phyloP scores from a whole-genome alignment of 441 rosid genomes.

The Codiaeum variegatum region DNA sequence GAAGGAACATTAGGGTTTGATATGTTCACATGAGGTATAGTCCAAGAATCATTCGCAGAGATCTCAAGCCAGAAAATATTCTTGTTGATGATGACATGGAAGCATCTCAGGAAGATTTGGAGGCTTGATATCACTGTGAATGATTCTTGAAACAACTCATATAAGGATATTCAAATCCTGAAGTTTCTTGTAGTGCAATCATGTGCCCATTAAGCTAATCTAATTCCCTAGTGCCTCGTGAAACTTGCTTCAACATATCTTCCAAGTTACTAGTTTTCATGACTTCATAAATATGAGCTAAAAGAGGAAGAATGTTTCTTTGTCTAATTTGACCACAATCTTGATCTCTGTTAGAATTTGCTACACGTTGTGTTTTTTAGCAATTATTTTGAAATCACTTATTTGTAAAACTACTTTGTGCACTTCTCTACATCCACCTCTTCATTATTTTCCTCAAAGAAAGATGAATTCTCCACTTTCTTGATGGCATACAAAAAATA shows the following conservation, averaged over 20 bases:
- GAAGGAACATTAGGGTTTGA: too few relatives aligned
- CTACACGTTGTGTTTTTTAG: slow-evolving; percentile 79
- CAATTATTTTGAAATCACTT: slow-evolving; percentile 60
- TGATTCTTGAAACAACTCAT: slow-evolving; percentile 53
- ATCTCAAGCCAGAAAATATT: too few relatives aligned
- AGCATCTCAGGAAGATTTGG: slow-evolving; percentile 84
- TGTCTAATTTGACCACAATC: slow-evolving; percentile 85
- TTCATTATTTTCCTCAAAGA: slow-evolving; percentile 69
- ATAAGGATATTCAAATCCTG: slow-evolving; percentile 88
- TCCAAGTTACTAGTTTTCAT: slow-evolving; percentile 91
- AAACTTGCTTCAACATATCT: slow-evolving; percentile 41
- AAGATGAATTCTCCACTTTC: slow-evolving; percentile 66
- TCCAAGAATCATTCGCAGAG: too few relatives aligned
- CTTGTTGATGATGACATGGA: too few relatives aligned
- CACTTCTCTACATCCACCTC: slow-evolving; percentile 88
- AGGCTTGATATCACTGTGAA: slow-evolving; percentile 88
- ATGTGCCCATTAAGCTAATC: slow-evolving; percentile 66
- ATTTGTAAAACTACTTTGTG: slow-evolving; percentile 65
- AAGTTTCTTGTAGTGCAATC: slow-evolving; percentile 66
- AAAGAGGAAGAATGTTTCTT: slow-evolving; percentile 66
- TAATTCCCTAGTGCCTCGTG: slow-evolving; percentile 45
- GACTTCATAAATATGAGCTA: slow-evolving; percentile 82
- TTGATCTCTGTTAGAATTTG: slow-evolving; percentile 73
- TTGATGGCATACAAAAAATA: slow-evolving; percentile 53
- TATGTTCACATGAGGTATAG: too few relatives aligned